phyloP scores from a whole-genome alignment of 2,329 filamentous ascomycete species.

The Exophiala bonariae region DNA sequence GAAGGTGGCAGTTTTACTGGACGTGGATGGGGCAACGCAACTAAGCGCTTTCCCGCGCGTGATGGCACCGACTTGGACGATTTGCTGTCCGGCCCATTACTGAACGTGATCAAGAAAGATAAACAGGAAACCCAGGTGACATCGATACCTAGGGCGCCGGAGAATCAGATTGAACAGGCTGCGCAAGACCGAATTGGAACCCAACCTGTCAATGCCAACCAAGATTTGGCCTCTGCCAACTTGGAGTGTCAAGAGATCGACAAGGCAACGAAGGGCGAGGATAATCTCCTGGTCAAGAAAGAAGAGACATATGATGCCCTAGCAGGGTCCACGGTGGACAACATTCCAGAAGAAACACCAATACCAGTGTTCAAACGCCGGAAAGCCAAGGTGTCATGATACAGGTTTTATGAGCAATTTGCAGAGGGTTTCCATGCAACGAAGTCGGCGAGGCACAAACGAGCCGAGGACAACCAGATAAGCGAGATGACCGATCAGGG shows the following conservation, averaged over 20 bases:
- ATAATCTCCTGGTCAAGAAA: constrained; percentile 24
- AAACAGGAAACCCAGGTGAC: constrained; percentile 28
- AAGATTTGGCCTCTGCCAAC: too few relatives aligned
- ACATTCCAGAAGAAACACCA: constrained; percentile 26
- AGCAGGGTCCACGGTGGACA: constrained; percentile 10
- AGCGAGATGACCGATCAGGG: constrained; percentile 20
- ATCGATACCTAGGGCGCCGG: constrained; percentile 1
- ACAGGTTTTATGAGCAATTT: constrained; percentile 10
- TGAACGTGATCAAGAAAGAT: constrained; percentile 35
- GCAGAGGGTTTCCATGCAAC: constrained; percentile 8
- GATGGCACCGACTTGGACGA: constrained; percentile 42
- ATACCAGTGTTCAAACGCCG: constrained; percentile 49
- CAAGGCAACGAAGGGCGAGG: constrained; percentile 4
- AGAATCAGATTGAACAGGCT: constrained; percentile 3
- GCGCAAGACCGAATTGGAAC: too few relatives aligned
- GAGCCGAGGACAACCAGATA: constrained; percentile 20
- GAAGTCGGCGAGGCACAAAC: constrained; percentile 17
- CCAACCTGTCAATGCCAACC: too few relatives aligned
- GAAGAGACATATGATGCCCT: constrained; percentile 28
- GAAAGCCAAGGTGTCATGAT: constrained; percentile 45
- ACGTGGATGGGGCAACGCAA: constrained; percentile 46
- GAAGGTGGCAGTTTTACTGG: constrained; percentile 35
- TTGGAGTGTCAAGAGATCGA: too few relatives aligned
- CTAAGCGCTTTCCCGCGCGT: constrained; percentile 40
- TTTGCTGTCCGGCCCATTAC: constrained; percentile 40